These are phyloP conservation scores for Hypoxylon subgilvum DNA, from an alignment of 495 filamentous ascomycete species.

Conservation along the genomic window DNA sequence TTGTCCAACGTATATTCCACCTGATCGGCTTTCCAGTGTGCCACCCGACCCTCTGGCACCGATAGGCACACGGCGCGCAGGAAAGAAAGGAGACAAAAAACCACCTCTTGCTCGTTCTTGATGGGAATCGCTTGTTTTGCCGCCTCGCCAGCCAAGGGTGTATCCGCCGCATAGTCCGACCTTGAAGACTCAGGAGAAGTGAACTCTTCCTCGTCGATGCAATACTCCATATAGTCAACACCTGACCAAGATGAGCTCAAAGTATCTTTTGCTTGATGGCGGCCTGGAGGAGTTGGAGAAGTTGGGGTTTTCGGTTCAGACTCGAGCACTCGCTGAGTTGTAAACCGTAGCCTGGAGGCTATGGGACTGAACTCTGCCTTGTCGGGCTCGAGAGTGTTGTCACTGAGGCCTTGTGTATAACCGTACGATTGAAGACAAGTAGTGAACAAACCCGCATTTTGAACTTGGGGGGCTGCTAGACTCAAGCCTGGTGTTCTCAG, in stretches of 20 bases:
- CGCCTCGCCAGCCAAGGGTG: not conserved
- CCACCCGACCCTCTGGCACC: not conserved
- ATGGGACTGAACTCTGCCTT: not conserved
- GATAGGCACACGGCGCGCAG: not conserved
- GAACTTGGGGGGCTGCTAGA: not conserved
- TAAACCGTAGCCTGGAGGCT: not conserved
- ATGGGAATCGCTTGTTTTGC: not conserved
- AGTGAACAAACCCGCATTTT: not conserved
- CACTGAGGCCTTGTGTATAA: not conserved
- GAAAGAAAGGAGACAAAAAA: not conserved
- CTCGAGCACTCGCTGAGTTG: not conserved
- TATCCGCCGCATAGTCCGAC: not conserved
- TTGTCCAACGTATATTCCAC: not conserved
- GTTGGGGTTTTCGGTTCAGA: not conserved
- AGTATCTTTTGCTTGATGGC: not conserved
- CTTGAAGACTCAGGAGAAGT: not conserved
- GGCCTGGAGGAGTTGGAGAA: not conserved
- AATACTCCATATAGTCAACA: not conserved
- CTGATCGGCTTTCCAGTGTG: not conserved
- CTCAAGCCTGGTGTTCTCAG: not conserved
- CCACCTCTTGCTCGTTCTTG: constrained; percentile 1
- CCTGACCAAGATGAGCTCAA: not conserved
- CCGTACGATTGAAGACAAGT: not conserved
- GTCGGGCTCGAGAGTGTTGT: not conserved
- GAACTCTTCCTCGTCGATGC: not conserved